Evolutionary conservation across 2,329 filamentous ascomycete species (phyloP).

Genomic region (Botrytis aclada): DNA sequence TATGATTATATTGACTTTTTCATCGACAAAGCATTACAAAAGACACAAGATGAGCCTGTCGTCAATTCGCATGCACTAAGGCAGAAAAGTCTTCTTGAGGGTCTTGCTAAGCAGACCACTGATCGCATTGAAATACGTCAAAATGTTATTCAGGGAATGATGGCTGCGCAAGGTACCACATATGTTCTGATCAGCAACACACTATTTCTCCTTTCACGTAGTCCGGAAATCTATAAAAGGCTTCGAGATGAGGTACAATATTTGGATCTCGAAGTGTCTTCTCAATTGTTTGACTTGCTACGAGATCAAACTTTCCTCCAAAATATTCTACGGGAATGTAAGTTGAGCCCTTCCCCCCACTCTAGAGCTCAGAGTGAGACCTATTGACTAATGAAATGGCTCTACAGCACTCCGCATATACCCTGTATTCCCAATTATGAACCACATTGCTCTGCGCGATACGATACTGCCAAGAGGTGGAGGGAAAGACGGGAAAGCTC

Average conservation of each 20-base stretch:
- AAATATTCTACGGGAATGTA: conserved; percentile 47
- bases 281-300: not conserved
- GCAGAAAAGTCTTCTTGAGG: not conserved
- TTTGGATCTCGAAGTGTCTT: conserved; percentile 35
- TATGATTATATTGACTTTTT: not conserved
- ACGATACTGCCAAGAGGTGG: conserved; percentile 40
- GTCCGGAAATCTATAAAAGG: not conserved
- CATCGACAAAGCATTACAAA: not conserved
- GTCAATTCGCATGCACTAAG: not conserved
- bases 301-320: not conserved
- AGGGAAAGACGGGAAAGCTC: conserved; percentile 36
- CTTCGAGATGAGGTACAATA: conserved; percentile 36
- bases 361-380: no score
- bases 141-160: conserved; percentile 37
- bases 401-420: conserved; percentile 1
- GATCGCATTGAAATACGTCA: conserved; percentile 41
- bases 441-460: not conserved
- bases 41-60: no score
- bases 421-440: not conserved
- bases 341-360: no score
- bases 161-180: conserved; percentile 44
- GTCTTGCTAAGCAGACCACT: conserved; percentile 32
- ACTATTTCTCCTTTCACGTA: not conserved
- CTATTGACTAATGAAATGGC: no score
- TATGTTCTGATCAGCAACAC: conserved; percentile 36